Evolutionary conservation across 2,329 filamentous ascomycete species (phyloP).

Genomic region (Gremmenia infestans): DNA sequence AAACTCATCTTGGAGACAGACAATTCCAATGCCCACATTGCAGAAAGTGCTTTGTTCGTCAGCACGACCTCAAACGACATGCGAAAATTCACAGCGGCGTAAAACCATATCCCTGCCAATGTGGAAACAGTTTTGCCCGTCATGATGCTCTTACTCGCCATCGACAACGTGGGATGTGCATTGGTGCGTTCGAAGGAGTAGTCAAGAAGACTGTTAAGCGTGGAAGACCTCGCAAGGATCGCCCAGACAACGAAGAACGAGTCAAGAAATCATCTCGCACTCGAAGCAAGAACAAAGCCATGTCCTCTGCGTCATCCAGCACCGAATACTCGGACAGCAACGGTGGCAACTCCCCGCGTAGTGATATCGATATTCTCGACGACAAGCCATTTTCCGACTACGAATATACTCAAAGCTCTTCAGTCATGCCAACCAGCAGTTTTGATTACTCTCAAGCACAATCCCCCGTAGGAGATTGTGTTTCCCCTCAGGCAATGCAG

Average conservation of each 20-base stretch:
- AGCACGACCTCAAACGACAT: slow-evolving; percentile 95
- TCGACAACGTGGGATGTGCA: slow-evolving; percentile 92
- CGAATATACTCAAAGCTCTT: slow-evolving; percentile 34
- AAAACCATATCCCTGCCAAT: slow-evolving; percentile 92
- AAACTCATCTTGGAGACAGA: slow-evolving; percentile 93
- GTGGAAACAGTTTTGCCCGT: slow-evolving; percentile 88
- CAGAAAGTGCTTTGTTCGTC: slow-evolving; percentile 91
- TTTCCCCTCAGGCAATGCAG: slow-evolving; percentile 30
- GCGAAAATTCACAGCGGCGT: slow-evolving; percentile 95
- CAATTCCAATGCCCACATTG: slow-evolving; percentile 94
- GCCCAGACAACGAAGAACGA: slow-evolving; percentile 47
- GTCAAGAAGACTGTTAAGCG: slow-evolving; percentile 64
- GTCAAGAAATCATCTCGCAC: slow-evolving; percentile 53
- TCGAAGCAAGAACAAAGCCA: slow-evolving; percentile 46
- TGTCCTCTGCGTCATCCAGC: slow-evolving; percentile 43
- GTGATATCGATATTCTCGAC: slow-evolving; percentile 40
- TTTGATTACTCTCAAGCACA: slow-evolving; percentile 31
- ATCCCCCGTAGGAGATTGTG: slow-evolving; percentile 23
- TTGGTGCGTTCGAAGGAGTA: slow-evolving; percentile 84
- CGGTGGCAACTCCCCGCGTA: slow-evolving; percentile 48
- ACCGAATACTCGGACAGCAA: slow-evolving; percentile 54
- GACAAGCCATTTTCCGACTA: slow-evolving; percentile 32
- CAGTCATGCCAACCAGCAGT: slow-evolving; percentile 34
- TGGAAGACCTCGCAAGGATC: slow-evolving; percentile 57
- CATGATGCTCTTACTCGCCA: slow-evolving; percentile 94